These are phyloP conservation scores for Nidula microcarpa DNA, from an alignment of 768 basidiomycete species.

Conservation along the genomic window DNA sequence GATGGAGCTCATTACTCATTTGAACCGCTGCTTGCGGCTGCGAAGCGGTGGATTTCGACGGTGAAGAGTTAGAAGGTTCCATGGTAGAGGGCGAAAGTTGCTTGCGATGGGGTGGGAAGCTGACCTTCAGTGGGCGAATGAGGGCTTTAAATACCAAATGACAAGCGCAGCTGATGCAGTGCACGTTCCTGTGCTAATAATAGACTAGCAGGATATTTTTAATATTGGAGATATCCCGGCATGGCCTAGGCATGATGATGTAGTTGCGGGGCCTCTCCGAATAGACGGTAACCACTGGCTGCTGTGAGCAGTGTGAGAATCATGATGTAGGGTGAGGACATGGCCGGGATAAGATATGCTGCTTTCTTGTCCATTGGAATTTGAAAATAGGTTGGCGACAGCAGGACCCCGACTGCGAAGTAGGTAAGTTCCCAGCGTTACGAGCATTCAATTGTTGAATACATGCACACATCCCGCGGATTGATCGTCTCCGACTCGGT, in stretches of 20 bases:
- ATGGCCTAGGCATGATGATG: background rate
- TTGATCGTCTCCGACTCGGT: too few species aligned
- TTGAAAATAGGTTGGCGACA: too few species aligned
- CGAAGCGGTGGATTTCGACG: slow-evolving; percentile 33
- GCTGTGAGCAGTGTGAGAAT: background rate
- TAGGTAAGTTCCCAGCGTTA: too few species aligned
- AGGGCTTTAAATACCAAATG: background rate
- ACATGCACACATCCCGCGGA: too few species aligned
- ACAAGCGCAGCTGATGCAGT: background rate
- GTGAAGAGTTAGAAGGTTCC: slow-evolving; percentile 15
- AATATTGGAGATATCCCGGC: background rate
- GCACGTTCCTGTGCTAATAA: background rate
- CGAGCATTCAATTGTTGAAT: too few species aligned
- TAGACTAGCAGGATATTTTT: background rate
- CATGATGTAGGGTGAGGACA: background rate
- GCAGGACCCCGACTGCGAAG: too few species aligned
- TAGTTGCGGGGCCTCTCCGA: background rate
- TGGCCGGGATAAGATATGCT: too few species aligned
- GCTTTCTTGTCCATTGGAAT: too few species aligned
- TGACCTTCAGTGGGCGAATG: background rate
- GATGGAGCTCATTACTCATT: slow-evolving; percentile 51
- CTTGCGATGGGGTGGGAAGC: background rate
- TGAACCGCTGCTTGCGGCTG: slow-evolving; percentile 60
- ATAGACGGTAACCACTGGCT: too few species aligned
- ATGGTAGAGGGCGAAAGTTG: background rate